Evolutionary conservation across 768 basidiomycete species (phyloP).

Genomic region (Crassisporium funariophilum): DNA sequence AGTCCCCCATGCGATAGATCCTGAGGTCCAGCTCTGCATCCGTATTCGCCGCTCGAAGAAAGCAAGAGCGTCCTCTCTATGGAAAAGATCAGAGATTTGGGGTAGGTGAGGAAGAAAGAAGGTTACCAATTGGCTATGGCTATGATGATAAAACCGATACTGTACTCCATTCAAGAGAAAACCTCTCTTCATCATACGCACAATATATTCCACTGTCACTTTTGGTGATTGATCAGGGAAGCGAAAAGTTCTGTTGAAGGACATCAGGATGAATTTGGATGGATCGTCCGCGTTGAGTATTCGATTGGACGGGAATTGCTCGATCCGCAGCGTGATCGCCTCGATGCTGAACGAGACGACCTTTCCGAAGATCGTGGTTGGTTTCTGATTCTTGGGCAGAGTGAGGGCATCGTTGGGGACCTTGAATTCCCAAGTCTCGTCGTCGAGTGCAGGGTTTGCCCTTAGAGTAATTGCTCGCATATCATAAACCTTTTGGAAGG

Average conservation of each 20-base stretch:
- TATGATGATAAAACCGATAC: constrained; percentile 73
- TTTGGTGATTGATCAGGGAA: constrained; percentile 55
- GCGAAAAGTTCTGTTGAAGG: constrained; percentile 51
- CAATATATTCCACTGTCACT: constrained; percentile 56
- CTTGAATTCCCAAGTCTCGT: constrained; percentile 54
- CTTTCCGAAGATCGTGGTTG: constrained; percentile 41
- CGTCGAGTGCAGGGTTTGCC: constrained; percentile 46
- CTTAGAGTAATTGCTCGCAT: constrained; percentile 42
- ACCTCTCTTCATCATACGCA: constrained; percentile 54
- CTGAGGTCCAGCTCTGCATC: constrained; percentile 60
- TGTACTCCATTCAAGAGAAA: constrained; percentile 58
- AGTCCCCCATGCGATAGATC: constrained; percentile 61
- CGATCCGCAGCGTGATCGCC: constrained; percentile 51
- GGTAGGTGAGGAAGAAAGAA: background rate
- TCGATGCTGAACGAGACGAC: constrained; percentile 52
- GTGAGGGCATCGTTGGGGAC: constrained; percentile 32
- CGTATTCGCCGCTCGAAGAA: constrained; percentile 52
- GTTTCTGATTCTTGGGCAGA: constrained; percentile 28
- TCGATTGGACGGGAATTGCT: constrained; percentile 56
- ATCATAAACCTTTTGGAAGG: too few relatives aligned
- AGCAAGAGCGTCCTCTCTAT: constrained; percentile 65
- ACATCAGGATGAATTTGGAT: constrained; percentile 55
- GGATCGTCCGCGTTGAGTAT: constrained; percentile 60
- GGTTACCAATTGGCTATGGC: constrained; percentile 67
- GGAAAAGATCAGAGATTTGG: constrained; percentile 4